Percentiles rank a stretch among this genome's conserved stretches.
Evolutionary conservation across 2,329 filamentous ascomycete genomes (phyloP).

Genomic region (Exophiala xenobiotica): DNA sequence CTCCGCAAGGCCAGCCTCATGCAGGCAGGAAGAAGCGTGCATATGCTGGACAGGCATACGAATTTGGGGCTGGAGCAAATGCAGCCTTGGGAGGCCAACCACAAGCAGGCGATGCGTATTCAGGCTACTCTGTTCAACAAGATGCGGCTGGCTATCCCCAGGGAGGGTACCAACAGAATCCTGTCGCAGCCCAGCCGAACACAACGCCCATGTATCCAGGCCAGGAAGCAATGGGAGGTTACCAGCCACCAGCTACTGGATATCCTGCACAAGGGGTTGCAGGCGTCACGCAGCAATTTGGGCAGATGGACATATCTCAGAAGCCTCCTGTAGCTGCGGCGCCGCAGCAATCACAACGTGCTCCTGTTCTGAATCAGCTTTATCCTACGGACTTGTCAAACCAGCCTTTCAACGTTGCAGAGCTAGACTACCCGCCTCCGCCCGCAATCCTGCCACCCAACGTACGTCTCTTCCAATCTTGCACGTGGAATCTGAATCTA

Average conservation of each 20-base stretch:
- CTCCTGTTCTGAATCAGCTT: constrained; percentile 69
- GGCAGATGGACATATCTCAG: constrained; percentile 68
- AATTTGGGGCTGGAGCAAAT: constrained; percentile 87
- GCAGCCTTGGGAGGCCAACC: constrained; percentile 55
- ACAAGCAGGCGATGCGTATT: constrained; percentile 60
- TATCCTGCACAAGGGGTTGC: constrained; percentile 64
- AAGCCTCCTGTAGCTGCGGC: constrained; percentile 49
- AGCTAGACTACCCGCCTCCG: constrained; percentile 87
- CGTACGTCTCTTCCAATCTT: constrained; percentile 56
- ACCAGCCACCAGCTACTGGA: constrained; percentile 66
- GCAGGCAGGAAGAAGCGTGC: constrained; percentile 75
- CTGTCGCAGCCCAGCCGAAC: constrained; percentile 33
- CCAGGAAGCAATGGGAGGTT: constrained; percentile 54
- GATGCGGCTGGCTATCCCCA: constrained; percentile 45
- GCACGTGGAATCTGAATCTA: constrained; percentile 16
- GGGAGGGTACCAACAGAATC: constrained; percentile 43
- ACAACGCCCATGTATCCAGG: constrained; percentile 37
- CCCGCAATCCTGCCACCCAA: constrained; percentile 88
- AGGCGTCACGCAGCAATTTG: constrained; percentile 79
- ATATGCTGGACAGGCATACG: constrained; percentile 92
- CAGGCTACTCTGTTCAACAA: constrained; percentile 59
- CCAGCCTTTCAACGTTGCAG: constrained; percentile 89
- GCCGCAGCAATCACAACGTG: constrained; percentile 43
- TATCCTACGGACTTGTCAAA: constrained; percentile 89
- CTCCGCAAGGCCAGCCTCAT: constrained; percentile 31